Base-by-base conservation (phyloP, 2,329 filamentous ascomycete genomes). In the Colletotrichum somersetense region DNA sequence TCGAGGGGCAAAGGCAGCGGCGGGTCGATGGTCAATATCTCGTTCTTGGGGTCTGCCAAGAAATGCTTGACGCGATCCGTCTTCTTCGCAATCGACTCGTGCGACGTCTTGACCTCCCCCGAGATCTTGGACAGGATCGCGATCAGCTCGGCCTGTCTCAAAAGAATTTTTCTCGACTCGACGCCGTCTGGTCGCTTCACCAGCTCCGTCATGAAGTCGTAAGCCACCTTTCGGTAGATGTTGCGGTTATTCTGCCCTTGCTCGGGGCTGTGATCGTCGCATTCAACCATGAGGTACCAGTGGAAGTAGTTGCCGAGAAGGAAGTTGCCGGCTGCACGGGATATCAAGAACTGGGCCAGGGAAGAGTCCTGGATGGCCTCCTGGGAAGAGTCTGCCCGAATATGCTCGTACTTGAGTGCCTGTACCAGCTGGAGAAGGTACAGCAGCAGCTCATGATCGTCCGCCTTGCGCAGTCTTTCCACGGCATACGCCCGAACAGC, bases 231-330 rank as follows among this genome's bases (percentile, higher is more conserved):
- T 38, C 93, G 92, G 81, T 97, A 99, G 23, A 98, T 90, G 74
- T 93, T 93, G 57, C 93, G 92, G 78, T 96, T 92, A 68, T 91
- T 90, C 5, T 89, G 86, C 30, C 91, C 88, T 76, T 95, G 93
- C 55, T 94, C 92, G 4, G 91, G 90, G 75, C 92, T 95, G 71
- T 87, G 86, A 79, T 98, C 96, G 76, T 97, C 94, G 76, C 95
- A 97, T 82, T 99, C 97, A 1, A 99, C 96, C 91, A 98, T 98
- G 2, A 99, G 87, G 81, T 98, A 99, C 96, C 96, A 99, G 80
- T 98, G 94, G 66, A 99, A 90, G 82, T 97, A 97, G 79, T 97
- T 99, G 40, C 96, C 96, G 1, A 99, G 88, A 72, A 93, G 92
- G 77, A 98, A 93, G 78, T 97, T 98, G 73, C 92, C 91, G 18